A percentile compares a stretch with the other conserved stretches of the same genome.
phyloP scores from a whole-genome alignment of 1,284 basidiomycete species.

The Kalmanozyma brasiliensis region DNA sequence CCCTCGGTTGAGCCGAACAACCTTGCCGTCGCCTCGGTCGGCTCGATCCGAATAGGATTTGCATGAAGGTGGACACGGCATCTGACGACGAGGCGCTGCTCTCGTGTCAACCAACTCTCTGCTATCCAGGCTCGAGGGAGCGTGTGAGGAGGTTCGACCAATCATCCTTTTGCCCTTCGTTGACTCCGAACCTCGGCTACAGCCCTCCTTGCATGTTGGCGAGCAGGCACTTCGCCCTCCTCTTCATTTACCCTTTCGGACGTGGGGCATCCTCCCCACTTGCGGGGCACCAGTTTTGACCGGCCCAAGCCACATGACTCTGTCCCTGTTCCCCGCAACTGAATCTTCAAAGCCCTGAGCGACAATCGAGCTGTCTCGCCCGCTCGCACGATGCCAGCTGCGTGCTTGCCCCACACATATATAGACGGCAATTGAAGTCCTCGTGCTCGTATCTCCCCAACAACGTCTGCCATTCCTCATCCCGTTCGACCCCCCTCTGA shows the following conservation, averaged over 20 bases:
- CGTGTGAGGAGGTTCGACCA: not conserved
- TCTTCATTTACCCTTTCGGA: not conserved
- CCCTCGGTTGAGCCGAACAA: too few relatives aligned
- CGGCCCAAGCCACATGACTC: not conserved
- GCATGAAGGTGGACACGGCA: too few relatives aligned
- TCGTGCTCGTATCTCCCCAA: not conserved
- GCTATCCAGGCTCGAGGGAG: not conserved
- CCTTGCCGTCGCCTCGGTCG: too few relatives aligned
- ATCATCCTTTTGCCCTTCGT: slow-evolving; percentile 4
- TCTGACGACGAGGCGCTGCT: too few relatives aligned
- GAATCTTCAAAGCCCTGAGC: not conserved
- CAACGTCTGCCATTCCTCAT: not conserved
- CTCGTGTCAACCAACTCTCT: too few relatives aligned
- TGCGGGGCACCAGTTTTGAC: slow-evolving; percentile 7
- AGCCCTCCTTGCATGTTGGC: not conserved
- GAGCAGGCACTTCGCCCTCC: slow-evolving; percentile 1
- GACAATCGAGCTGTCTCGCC: not conserved
- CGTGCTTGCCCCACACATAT: slow-evolving; percentile 1
- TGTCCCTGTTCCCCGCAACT: slow-evolving; percentile 7
- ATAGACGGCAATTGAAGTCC: not conserved
- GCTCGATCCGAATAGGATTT: too few relatives aligned
- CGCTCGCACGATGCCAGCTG: too few relatives aligned
- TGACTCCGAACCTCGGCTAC: slow-evolving; percentile 5
- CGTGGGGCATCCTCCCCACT: not conserved
- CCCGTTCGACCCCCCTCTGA: not conserved